Conservation (phyloP, 495 filamentous ascomycete genomes). For the Penicillium canariense region DNA sequence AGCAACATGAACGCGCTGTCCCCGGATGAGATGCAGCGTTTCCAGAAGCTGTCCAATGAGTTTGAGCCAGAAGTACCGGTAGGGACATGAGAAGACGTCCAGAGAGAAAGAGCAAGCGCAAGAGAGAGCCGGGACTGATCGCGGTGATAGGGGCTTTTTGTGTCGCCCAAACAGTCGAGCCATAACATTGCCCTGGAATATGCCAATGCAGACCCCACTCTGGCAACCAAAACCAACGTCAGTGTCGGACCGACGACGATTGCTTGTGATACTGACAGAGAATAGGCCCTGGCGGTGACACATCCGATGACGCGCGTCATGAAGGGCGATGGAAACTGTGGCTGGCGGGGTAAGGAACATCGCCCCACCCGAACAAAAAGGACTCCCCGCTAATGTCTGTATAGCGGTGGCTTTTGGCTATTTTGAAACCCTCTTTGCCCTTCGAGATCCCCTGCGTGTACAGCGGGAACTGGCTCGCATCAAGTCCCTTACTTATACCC, state of each 20-base stretch:
- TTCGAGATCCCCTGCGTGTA: slow-evolving; percentile 61
- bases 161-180: slow-evolving; percentile 75
- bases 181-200: slow-evolving; percentile 81
- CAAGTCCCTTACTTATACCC: slow-evolving; percentile 63
- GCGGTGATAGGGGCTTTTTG: slow-evolving; percentile 67
- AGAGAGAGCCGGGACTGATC: neutral
- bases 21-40: slow-evolving; percentile 51
- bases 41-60: slow-evolving; percentile 55
- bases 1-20: slow-evolving; percentile 48
- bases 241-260: slow-evolving; percentile 25
- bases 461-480: slow-evolving; percentile 69
- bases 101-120: neutral
- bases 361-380: slow-evolving; percentile 2
- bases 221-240: slow-evolving; percentile 82
- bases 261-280: slow-evolving; percentile 1
- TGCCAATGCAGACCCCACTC: slow-evolving; percentile 83
- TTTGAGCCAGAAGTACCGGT: slow-evolving; percentile 69
- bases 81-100: neutral
- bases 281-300: slow-evolving; percentile 73
- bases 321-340: slow-evolving; percentile 93
- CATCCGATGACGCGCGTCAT: slow-evolving; percentile 86
- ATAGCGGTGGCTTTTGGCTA: slow-evolving; percentile 89
- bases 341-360: slow-evolving; percentile 79
- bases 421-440: slow-evolving; percentile 76
- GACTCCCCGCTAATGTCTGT: slow-evolving; percentile 14